These are phyloP conservation scores for Lasiosphaeriaceae sp. DNA, from an alignment of 495 filamentous ascomycete genomes.

Conservation along the genomic window DNA sequence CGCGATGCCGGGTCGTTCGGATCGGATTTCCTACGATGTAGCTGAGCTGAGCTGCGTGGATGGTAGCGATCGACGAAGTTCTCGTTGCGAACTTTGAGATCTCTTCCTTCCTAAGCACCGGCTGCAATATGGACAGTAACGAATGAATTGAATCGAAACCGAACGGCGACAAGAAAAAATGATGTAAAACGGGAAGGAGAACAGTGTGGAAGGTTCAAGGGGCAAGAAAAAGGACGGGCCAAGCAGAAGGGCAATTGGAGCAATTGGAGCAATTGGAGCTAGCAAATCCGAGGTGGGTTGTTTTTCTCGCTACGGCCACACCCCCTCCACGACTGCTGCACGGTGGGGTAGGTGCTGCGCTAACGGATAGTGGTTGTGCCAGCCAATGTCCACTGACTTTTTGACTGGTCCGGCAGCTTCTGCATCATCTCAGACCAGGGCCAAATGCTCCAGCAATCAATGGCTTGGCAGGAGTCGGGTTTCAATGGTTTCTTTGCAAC, in stretches of 20 bases:
- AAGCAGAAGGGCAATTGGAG: conserved; percentile 17
- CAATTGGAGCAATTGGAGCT: conserved; percentile 24
- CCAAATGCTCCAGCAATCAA: conserved; percentile 15
- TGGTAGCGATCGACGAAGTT: not conserved
- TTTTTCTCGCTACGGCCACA: conserved; percentile 18
- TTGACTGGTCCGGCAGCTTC: not conserved
- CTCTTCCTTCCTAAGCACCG: conserved; percentile 3
- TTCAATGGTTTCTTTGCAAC: not conserved
- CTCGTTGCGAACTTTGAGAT: not conserved
- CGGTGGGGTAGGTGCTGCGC: not conserved
- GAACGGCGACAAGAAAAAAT: conserved; percentile 21
- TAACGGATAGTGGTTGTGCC: conserved; percentile 7
- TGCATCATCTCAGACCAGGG: conserved; percentile 11
- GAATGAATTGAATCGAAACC: conserved; percentile 31
- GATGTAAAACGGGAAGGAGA: conserved; percentile 28
- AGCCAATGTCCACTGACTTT: not conserved
- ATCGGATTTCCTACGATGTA: not conserved
- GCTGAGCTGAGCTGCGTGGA: not conserved
- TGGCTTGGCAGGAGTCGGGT: conserved; percentile 17
- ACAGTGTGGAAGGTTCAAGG: conserved; percentile 23
- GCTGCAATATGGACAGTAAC: conserved; percentile 27
- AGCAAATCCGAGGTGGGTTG: no score
- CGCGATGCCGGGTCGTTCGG: conserved; percentile 5
- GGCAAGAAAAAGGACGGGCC: conserved; percentile 15
- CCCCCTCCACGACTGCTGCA: no score